These are phyloP conservation scores for Oidium heveae DNA, from an alignment of 2,329 filamentous ascomycete genomes.

Conservation along the genomic window DNA sequence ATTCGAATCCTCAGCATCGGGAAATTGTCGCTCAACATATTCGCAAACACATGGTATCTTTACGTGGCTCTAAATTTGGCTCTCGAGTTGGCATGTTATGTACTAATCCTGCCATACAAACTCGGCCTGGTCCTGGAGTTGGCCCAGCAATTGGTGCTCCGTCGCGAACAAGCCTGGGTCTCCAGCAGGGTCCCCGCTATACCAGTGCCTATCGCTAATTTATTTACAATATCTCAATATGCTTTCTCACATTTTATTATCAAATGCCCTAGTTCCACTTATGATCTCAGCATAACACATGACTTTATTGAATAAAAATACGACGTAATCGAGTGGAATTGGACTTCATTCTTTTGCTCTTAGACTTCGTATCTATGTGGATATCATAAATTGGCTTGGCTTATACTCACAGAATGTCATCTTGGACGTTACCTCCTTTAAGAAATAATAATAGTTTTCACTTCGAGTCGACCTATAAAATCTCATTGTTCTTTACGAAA, in stretches of 20 bases:
- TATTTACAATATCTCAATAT: conserved; percentile 5
- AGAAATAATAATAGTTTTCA: conserved; percentile 5
- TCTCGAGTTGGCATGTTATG: conserved; percentile 97
- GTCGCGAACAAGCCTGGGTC: conserved; percentile 29
- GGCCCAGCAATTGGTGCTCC: conserved; percentile 31
- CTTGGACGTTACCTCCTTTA: conserved; percentile 10
- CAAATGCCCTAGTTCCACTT: conserved; percentile 9
- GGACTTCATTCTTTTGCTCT: conserved; percentile 12
- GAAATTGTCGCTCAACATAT: conserved; percentile 87
- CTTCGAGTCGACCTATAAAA: conserved; percentile 9
- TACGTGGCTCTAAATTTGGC: conserved; percentile 93
- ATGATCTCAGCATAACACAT: conserved; percentile 12
- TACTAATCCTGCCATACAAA: conserved; percentile 76
- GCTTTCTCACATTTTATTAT: conserved; percentile 10
- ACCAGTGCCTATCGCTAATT: conserved; percentile 30
- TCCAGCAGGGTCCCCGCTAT: conserved; percentile 30
- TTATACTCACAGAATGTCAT: conserved; percentile 12
- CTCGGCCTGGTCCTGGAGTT: conserved; percentile 64
- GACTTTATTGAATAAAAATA: conserved; percentile 9
- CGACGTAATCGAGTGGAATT: conserved; percentile 13
- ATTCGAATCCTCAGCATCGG: conserved; percentile 65
- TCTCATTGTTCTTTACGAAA: conserved; percentile 14
- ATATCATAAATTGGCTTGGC: conserved; percentile 12
- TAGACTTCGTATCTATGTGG: conserved; percentile 14
- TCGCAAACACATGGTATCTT: conserved; percentile 97